Conservation (phyloP, 306 rosid species). For the Heteromeles arbutifolia region DNA sequence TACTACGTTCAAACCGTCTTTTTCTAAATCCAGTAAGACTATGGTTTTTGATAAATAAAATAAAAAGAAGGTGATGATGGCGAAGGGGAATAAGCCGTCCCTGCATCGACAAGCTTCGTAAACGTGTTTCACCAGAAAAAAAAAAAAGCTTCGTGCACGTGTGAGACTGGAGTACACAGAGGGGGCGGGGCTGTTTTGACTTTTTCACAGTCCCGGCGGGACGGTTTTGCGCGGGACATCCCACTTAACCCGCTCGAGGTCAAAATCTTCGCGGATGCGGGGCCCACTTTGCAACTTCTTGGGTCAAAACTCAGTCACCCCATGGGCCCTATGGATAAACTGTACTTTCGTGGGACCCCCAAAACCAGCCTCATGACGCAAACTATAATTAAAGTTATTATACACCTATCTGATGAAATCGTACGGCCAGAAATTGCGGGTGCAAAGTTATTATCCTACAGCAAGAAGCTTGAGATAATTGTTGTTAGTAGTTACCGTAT, state of each 20-base stretch:
- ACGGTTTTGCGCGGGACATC: slow-evolving; percentile 25
- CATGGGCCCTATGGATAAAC: background rate
- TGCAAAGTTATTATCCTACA: background rate
- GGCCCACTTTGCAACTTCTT: slow-evolving; percentile 27
- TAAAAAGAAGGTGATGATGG: background rate
- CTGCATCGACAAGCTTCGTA: slow-evolving; percentile 14
- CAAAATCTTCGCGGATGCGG: slow-evolving; percentile 11
- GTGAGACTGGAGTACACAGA: slow-evolving; percentile 17
- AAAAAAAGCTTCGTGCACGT: slow-evolving; percentile 7
- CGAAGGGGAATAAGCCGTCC: slow-evolving; percentile 15
- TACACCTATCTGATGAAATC: background rate
- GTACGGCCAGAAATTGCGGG: background rate
- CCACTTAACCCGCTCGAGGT: slow-evolving; percentile 19
- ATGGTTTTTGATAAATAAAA: too few species aligned
- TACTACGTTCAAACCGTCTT: background rate
- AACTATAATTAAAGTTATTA: background rate
- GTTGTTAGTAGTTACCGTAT: slow-evolving; percentile 44
- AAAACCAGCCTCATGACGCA: background rate
- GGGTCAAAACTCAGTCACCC: slow-evolving; percentile 37
- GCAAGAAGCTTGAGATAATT: background rate
- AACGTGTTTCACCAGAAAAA: background rate
- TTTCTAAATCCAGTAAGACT: too few species aligned
- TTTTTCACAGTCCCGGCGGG: slow-evolving; percentile 33
- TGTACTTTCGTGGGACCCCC: background rate
- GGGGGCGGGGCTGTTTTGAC: slow-evolving; percentile 35